Evolutionary conservation across 2,329 filamentous ascomycete genomes (phyloP), one percentile per base, ranked within the genome.

Genomic region (Cladorrhinum sp.): DNA sequence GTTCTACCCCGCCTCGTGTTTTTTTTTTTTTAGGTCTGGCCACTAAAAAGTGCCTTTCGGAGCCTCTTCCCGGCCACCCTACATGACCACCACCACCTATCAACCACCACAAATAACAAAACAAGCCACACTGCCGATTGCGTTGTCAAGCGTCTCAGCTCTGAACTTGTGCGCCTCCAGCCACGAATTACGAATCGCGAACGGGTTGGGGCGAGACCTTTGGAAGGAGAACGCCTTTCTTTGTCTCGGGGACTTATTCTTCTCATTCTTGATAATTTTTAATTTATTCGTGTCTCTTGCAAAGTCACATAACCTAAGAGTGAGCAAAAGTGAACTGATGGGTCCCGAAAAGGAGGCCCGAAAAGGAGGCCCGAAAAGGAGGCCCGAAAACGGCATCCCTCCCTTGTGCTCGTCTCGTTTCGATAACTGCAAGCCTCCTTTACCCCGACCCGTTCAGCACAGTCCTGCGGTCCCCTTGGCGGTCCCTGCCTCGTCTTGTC

Each of bases 361-460:
- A 51, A 50, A 28, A 59, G 50, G 61, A 48, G 30, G 23, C 28
- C 42, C 53, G 57, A 55, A 50, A 28, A 59, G 50, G 61, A 48
- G 30, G 23, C 36, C 28, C 10, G 20, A 51, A n/a, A n/a, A n/a
- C n/a, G n/a, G n/a, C n/a, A n/a, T n/a, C 26, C 26, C 26, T 9
- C 26, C 26, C 26, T 28, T 9, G 9, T 5, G 9, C 26, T 28
- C 4, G 26, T 28, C 24, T 20, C 24, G 48, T 28, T 58, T 46
- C 57, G 54, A 54, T 55, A 49, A 12, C 53, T 52, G 57, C 58
- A 58, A 52, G 58, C 58, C 59, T 52, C 48, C 20, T 50, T 28
- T 28, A 28, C 26, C 26, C 26, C 8, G 12, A 36, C 42, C 33
- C 36, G 24, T 42, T 28, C 28, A 33, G 30, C 36, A 46, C 18